Conservation (phyloP, 2,329 filamentous ascomycete genomes). For the Aureobasidium sp. region DNA sequence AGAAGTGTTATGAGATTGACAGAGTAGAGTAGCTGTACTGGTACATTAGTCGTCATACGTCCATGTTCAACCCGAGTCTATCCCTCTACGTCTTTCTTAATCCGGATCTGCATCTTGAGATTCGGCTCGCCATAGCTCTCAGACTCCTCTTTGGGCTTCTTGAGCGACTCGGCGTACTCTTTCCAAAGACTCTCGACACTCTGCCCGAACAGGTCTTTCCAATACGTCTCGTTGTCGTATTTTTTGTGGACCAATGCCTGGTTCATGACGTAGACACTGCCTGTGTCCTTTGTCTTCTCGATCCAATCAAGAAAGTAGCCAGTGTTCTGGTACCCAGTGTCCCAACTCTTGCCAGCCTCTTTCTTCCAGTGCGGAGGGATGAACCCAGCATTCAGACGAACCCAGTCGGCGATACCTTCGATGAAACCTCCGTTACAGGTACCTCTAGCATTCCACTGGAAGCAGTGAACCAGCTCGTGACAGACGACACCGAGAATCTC, state of each 20-base stretch:
- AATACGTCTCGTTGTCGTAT: slow-evolving; percentile 61
- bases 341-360: slow-evolving; percentile 58
- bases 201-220: slow-evolving; percentile 60
- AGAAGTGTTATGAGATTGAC: background rate
- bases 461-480: slow-evolving; percentile 94
- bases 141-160: slow-evolving; percentile 21
- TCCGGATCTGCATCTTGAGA: slow-evolving; percentile 8
- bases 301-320: slow-evolving; percentile 87
- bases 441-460: slow-evolving; percentile 65
- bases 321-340: slow-evolving; percentile 82
- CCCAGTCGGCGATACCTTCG: slow-evolving; percentile 91
- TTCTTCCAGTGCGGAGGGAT: slow-evolving; percentile 77
- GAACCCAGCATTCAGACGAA: slow-evolving; percentile 66
- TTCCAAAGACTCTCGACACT: slow-evolving; percentile 65
- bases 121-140: slow-evolving; percentile 20
- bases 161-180: slow-evolving; percentile 56
- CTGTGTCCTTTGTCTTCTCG: slow-evolving; percentile 54
- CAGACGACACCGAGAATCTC: slow-evolving; percentile 76
- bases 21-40: background rate
- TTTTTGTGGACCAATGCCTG: slow-evolving; percentile 55
- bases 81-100: slow-evolving; percentile 3
- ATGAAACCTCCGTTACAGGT: slow-evolving; percentile 63
- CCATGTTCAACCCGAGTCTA: background rate
- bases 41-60: background rate
- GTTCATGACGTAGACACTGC: slow-evolving; percentile 53